These are phyloP conservation scores for Coccomyxa sp. DNA, from an alignment of 139 green algal genomes.

Conservation along the genomic window DNA sequence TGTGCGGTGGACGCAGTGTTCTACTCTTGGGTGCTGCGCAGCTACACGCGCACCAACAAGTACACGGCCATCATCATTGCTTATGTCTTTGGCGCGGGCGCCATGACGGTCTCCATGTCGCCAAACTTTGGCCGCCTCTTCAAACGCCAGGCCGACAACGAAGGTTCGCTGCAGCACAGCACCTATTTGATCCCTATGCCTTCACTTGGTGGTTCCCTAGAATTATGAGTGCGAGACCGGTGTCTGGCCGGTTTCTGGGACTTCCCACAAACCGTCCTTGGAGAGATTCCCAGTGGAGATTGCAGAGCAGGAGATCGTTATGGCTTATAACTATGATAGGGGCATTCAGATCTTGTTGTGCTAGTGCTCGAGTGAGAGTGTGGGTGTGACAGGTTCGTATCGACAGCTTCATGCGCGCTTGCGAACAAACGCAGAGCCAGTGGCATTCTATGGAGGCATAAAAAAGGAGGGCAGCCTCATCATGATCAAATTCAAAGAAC, in stretches of 20 bases:
- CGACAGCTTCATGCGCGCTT: constrained; percentile 45
- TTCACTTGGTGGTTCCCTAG: background rate
- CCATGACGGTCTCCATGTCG: constrained; percentile 31
- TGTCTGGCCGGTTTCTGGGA: too few species aligned
- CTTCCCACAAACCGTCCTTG: too few species aligned
- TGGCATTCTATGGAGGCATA: constrained; percentile 57
- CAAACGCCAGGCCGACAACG: constrained; percentile 42
- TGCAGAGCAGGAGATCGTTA: too few species aligned
- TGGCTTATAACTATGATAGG: too few species aligned
- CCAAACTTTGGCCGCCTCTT: constrained; percentile 61
- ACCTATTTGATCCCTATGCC: background rate
- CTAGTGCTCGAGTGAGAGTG: background rate
- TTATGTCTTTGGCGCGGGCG: constrained; percentile 54
- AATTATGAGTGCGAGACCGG: too few species aligned
- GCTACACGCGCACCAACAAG: constrained; percentile 56
- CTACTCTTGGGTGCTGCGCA: constrained; percentile 48
- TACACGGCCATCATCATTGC: constrained; percentile 62
- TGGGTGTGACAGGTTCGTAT: constrained; percentile 22
- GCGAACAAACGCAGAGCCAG: constrained; percentile 44
- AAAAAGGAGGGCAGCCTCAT: constrained; percentile 41
- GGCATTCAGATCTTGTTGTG: too few species aligned
- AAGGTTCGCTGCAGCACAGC: constrained; percentile 9
- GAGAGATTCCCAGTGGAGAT: too few species aligned
- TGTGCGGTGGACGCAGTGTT: constrained; percentile 54
- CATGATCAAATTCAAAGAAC: constrained; percentile 23